Evolutionary conservation across 2,329 filamentous ascomycete species (phyloP), one percentile per base, ranked within the genome.

Genomic region (Colletotrichum chlorophyti): DNA sequence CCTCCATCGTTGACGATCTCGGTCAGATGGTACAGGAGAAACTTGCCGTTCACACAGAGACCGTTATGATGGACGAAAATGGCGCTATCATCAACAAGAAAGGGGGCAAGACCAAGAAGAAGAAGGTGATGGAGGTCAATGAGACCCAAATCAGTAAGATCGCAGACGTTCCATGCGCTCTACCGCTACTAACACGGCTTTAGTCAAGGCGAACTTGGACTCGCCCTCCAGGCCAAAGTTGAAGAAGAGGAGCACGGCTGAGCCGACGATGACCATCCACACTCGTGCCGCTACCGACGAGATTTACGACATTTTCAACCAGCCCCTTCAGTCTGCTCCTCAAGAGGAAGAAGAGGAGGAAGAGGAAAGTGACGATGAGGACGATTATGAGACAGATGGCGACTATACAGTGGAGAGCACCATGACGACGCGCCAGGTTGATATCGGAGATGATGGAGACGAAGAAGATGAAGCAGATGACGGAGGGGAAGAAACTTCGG

Each of bases 181-280:
- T 31, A 19, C 43, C 3, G 7, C 24, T 40, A 37, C 71, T 76
- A 66, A 81, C 65, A 55, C 12, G 8, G 34, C 26, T 61, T 4
- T 65, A 95, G 92, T 98, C 73, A 95, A 96, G 80, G 90, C 93
- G 55, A 97, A 97, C 66, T 79, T 98, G 52, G 91, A 95, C 68
- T 97, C 94, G 2, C 94, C 93, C 0, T 91, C 91, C 0, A 85
- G 88, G n/a, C 87, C 87, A 4, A 98, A 96, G 73, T 82, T 94
- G 53, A 90, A 88, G 63, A 91, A 91, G 72, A 95, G 90, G 71
- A 88, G 87, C 65, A 64, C 74, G 2, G 78, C 83, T 48, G 94
- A 98, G 73, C 91, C 93, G n/a, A 99, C 95, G 2, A 97, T 99
- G 93, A 99, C 95, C 1, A 85, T 99, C 64, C 93, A 98, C 70